phyloP scores from a whole-genome alignment of 192 early-diverging fungal genomes.

The Jimgerdemannia flammicorona region DNA sequence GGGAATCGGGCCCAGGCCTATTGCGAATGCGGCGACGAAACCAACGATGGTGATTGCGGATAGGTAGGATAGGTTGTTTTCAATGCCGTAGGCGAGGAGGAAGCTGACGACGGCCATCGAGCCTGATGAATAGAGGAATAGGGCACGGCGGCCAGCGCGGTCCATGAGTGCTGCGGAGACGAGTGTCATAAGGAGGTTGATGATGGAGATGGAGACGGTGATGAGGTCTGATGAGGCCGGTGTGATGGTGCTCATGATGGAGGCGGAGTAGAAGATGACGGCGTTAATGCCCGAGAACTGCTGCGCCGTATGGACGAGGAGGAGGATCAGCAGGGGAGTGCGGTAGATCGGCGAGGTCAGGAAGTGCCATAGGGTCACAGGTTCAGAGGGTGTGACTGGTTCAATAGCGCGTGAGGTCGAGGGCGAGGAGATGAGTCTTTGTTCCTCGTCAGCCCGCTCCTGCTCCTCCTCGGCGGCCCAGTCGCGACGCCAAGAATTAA shows the following conservation, averaged over 20 bases:
- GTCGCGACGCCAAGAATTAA: conserved; percentile 42
- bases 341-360: conserved; percentile 47
- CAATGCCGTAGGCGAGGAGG: conserved; percentile 56
- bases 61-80: conserved; percentile 47
- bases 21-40: conserved; percentile 75
- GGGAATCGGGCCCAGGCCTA: conserved; percentile 83
- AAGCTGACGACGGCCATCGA: conserved; percentile 57
- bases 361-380: conserved; percentile 38
- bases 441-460: background rate
- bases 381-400: conserved; percentile 11
- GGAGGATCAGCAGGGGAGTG: conserved; percentile 55
- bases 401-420: background rate
- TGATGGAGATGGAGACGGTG: conserved; percentile 73
- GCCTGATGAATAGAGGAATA: conserved; percentile 58
- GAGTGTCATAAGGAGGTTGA: conserved; percentile 72
- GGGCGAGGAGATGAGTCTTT: background rate
- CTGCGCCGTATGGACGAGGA: conserved; percentile 75
- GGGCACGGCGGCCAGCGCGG: conserved; percentile 63
- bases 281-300: conserved; percentile 92
- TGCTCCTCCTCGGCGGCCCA: conserved; percentile 12
- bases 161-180: conserved; percentile 75
- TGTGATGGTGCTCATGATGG: conserved; percentile 60
- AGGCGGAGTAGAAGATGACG: conserved; percentile 82
- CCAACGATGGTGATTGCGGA: conserved; percentile 63
- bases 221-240: conserved; percentile 64